These are phyloP conservation scores for Epichloe scottii DNA, from an alignment of 2,329 filamentous ascomycete species.

Conservation along the genomic window DNA sequence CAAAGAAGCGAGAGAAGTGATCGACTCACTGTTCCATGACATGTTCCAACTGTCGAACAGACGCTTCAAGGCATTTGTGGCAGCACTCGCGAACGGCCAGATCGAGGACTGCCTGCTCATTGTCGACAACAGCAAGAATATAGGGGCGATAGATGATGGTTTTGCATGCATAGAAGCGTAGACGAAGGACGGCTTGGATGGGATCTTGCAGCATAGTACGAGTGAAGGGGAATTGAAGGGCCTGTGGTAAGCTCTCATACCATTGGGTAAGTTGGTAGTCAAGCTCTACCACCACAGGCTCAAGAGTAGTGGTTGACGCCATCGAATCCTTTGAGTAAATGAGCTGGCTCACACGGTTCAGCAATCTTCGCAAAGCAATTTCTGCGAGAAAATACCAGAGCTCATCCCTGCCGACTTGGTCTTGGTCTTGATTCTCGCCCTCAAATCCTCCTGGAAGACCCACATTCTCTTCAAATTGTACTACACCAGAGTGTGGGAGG, in stretches of 20 bases:
- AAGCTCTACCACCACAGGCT: conserved; percentile 66
- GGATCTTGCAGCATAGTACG: conserved; percentile 55
- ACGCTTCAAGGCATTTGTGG: conserved; percentile 70
- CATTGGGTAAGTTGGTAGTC: conserved; percentile 75
- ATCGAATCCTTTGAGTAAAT: conserved; percentile 65
- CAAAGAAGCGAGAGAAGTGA: not conserved
- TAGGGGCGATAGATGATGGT: conserved; percentile 82
- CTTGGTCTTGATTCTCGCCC: conserved; percentile 47
- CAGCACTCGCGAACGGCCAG: conserved; percentile 64
- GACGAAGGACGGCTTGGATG: conserved; percentile 64
- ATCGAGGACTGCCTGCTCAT: conserved; percentile 60
- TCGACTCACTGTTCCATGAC: conserved; percentile 58
- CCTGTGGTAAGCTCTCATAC: conserved; percentile 65
- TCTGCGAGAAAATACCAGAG: conserved; percentile 81
- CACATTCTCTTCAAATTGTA: conserved; percentile 70
- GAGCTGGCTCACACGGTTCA: conserved; percentile 68
- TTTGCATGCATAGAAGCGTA: conserved; percentile 74
- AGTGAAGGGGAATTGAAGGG: conserved; percentile 67
- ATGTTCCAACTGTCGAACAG: conserved; percentile 66
- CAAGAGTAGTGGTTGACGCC: conserved; percentile 58
- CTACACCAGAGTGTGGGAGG: conserved; percentile 70
- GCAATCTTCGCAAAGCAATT: conserved; percentile 62
- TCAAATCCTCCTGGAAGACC: conserved; percentile 69
- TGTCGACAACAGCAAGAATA: conserved; percentile 66
- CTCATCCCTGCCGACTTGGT: conserved; percentile 53